These are phyloP conservation scores for Aegle marmelos DNA, from an alignment of 345 rosid genomes.

Conservation along the genomic window DNA sequence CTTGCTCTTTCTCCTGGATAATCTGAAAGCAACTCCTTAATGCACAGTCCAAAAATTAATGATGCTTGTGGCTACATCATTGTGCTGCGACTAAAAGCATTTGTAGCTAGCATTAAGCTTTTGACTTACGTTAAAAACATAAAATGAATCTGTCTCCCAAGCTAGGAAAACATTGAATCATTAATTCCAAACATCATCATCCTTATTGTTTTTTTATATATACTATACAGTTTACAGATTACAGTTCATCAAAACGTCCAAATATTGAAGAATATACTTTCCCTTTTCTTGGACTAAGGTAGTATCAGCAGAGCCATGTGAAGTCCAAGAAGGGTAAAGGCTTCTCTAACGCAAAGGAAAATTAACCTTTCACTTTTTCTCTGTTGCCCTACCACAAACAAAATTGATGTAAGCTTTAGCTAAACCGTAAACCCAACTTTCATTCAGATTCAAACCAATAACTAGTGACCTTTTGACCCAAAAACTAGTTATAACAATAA, in stretches of 20 bases:
- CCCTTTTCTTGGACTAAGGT: conserved; percentile 7
- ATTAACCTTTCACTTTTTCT: conserved; percentile 16
- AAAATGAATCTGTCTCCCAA: not conserved
- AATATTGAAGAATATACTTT: conserved; percentile 6
- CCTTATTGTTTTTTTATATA: not conserved
- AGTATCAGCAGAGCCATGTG: conserved; percentile 9
- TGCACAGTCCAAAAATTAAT: not conserved
- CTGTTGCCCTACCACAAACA: conserved; percentile 1
- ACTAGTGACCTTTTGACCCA: conserved; percentile 22
- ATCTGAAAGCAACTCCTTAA: not conserved
- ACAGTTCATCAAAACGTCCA: not conserved
- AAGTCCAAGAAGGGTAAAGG: conserved; percentile 14
- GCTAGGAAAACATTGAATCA: not conserved
- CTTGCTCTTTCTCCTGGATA: not conserved
- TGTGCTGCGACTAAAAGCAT: not conserved
- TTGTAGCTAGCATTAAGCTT: not conserved
- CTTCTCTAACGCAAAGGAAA: conserved; percentile 28
- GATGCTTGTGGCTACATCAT: not conserved
- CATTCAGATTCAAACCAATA: conserved; percentile 13
- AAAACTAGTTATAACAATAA: conserved; percentile 11
- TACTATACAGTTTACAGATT: not conserved
- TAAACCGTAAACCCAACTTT: conserved; percentile 22
- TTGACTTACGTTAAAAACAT: not conserved
- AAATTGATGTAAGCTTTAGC: conserved; percentile 11
- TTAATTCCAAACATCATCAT: conserved; percentile 14